A percentile compares a stretch with the other conserved stretches of the same genome.
Conservation (phyloP, 306 rosid species). For the Senna siamea region DNA sequence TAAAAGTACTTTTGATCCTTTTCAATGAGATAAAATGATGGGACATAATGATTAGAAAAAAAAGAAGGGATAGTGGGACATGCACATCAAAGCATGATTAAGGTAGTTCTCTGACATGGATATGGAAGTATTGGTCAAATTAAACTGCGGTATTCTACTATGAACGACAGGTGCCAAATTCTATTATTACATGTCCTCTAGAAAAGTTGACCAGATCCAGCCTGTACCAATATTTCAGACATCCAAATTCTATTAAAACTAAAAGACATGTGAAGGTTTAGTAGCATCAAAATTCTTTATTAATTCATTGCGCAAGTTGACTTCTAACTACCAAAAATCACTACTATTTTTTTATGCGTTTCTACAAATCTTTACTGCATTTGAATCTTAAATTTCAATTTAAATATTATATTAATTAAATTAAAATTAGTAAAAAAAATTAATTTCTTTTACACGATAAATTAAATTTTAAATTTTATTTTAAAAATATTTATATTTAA, state of each 20-base stretch:
- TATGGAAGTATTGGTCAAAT: neutral
- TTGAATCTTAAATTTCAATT: neutral
- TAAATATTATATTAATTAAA: no score
- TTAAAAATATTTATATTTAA: no score
- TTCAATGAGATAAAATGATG: no score
- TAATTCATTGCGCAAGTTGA: neutral
- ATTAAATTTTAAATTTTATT: no score
- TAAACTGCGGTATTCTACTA: neutral
- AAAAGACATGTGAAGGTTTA: neutral
- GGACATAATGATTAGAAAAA: conserved; percentile 11
- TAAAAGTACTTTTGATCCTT: no score
- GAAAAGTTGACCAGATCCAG: conserved; percentile 20
- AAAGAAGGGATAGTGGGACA: neutral
- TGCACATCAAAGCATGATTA: no score
- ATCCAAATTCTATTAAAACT: no score
- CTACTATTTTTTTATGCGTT: neutral
- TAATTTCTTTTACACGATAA: no score
- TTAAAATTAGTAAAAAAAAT: no score
- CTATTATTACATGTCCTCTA: neutral
- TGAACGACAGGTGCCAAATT: neutral
- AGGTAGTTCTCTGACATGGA: neutral
- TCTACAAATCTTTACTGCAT: neutral
- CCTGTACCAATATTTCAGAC: neutral
- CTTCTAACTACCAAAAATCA: neutral
- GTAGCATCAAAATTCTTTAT: neutral